A percentile compares a stretch with the other conserved stretches of the same genome.
Conservation (phyloP, 208 protist species). For the Leishmania tarentolae region DNA sequence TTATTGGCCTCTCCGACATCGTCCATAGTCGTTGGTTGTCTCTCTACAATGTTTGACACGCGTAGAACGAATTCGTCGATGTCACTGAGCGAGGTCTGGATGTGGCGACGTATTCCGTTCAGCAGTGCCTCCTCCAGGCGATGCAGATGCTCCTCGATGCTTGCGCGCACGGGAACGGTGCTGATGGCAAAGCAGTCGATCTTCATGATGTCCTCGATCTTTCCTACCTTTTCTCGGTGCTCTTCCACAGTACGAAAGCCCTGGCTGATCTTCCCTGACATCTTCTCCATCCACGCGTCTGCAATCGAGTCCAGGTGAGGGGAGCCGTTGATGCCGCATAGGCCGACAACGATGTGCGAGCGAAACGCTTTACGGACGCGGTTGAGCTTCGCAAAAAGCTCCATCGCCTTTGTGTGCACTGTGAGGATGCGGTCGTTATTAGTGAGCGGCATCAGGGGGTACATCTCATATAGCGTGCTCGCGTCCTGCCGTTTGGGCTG, state of each 20-base stretch:
- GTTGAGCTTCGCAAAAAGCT: constrained; percentile 92
- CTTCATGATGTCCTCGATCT: constrained; percentile 89
- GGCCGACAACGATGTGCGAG: constrained; percentile 84
- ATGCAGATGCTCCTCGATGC: constrained; percentile 93
- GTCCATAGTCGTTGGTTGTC: constrained; percentile 92
- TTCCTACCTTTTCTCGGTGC: constrained; percentile 78
- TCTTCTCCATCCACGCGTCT: constrained; percentile 68
- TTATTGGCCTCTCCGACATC: constrained; percentile 91
- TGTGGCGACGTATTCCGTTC: constrained; percentile 78
- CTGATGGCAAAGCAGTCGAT: constrained; percentile 95
- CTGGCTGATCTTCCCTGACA: constrained; percentile 64
- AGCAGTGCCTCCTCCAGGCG: constrained; percentile 90
- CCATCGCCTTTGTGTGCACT: constrained; percentile 92
- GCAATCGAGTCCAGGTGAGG: constrained; percentile 92
- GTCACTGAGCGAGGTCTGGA: constrained; percentile 62
- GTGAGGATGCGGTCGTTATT: constrained; percentile 86
- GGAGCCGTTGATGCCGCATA: constrained; percentile 87
- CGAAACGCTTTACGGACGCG: constrained; percentile 88
- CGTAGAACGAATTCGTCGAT: constrained; percentile 91
- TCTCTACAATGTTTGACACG: constrained; percentile 87
- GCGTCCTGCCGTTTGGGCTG: constrained; percentile 72
- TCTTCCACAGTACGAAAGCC: constrained; percentile 92
- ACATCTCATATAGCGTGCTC: constrained; percentile 84
- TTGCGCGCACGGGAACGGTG: constrained; percentile 91
- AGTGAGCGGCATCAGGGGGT: constrained; percentile 83